These are phyloP conservation scores for Cryptococcus maquisensis DNA, from an alignment of 1,284 basidiomycete genomes.

Conservation along the genomic window DNA sequence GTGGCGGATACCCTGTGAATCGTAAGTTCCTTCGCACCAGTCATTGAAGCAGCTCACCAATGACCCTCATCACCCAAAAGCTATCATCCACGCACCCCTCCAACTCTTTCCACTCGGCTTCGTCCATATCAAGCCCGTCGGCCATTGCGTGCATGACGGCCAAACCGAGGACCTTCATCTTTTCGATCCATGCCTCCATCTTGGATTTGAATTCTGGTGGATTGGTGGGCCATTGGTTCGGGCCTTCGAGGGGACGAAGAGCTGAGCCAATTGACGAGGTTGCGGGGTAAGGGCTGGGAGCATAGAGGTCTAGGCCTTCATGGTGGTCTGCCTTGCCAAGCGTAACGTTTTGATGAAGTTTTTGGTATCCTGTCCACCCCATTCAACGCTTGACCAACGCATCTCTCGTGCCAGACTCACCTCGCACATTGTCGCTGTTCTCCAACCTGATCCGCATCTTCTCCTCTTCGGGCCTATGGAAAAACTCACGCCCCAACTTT, in stretches of 20 bases:
- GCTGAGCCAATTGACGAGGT: background rate
- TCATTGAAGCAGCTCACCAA: conserved; percentile 53
- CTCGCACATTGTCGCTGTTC: conserved; percentile 67
- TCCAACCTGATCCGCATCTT: conserved; percentile 65
- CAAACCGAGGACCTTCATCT: conserved; percentile 65
- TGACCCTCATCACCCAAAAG: conserved; percentile 81
- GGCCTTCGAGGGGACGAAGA: conserved; percentile 52
- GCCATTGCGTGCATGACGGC: conserved; percentile 60
- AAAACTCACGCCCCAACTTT: conserved; percentile 65
- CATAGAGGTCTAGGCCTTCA: conserved; percentile 77
- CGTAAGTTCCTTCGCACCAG: background rate
- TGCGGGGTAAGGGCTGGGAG: conserved; percentile 49
- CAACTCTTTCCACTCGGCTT: conserved; percentile 65
- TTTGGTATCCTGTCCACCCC: conserved; percentile 38
- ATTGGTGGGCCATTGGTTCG: conserved; percentile 71
- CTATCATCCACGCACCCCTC: conserved; percentile 65
- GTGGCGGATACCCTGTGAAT: conserved; percentile 69
- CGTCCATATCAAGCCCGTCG: conserved; percentile 65
- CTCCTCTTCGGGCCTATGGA: conserved; percentile 62
- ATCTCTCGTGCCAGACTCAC: conserved; percentile 51
- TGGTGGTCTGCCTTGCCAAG: conserved; percentile 78
- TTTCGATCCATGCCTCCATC: conserved; percentile 68
- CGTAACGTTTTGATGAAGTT: conserved; percentile 73
- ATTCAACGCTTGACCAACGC: background rate
- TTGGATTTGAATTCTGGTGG: conserved; percentile 56